Evolutionary conservation across 2,329 filamentous ascomycete species (phyloP).

Genomic region (Penicillium palitans): DNA sequence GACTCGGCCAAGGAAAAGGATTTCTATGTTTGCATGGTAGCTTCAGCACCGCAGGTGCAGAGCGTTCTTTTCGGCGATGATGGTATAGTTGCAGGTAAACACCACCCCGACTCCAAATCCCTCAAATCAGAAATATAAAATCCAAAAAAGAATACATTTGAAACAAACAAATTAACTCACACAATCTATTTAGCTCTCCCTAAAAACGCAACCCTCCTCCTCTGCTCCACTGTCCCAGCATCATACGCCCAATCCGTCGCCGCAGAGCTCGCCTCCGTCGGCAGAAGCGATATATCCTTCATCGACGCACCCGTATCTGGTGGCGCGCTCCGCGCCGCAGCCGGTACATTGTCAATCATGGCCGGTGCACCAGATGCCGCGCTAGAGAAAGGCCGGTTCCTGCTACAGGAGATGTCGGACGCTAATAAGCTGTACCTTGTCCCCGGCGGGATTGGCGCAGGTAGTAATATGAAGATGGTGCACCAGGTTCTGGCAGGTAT

Average conservation of each 20-base stretch:
- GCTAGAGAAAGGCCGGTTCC: slow-evolving; percentile 56
- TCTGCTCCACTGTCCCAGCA: slow-evolving; percentile 71
- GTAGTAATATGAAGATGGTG: slow-evolving; percentile 63
- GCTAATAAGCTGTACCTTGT: slow-evolving; percentile 62
- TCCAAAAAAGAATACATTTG: too few species aligned
- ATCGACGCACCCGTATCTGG: slow-evolving; percentile 74
- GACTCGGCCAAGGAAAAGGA: slow-evolving; percentile 61
- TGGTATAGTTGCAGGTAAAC: slow-evolving; percentile 45
- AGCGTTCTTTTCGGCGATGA: slow-evolving; percentile 62
- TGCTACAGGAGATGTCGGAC: slow-evolving; percentile 64
- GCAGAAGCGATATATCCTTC: slow-evolving; percentile 63
- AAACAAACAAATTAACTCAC: not conserved
- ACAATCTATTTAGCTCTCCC: slow-evolving; percentile 46
- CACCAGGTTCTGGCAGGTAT: slow-evolving; percentile 65
- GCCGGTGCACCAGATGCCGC: slow-evolving; percentile 61
- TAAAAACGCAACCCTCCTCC: slow-evolving; percentile 60
- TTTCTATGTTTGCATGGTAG: slow-evolving; percentile 73
- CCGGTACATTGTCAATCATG: slow-evolving; percentile 75
- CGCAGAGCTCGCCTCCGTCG: slow-evolving; percentile 55
- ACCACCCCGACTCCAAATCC: not conserved
- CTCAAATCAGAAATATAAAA: not conserved
- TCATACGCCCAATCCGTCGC: slow-evolving; percentile 64
- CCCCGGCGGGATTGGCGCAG: slow-evolving; percentile 59
- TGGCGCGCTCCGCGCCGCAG: slow-evolving; percentile 65
- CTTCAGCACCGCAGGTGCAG: slow-evolving; percentile 68